Evolutionary conservation across 2,329 filamentous ascomycete genomes (phyloP).

Genomic region (Epichloe coenophiala): DNA sequence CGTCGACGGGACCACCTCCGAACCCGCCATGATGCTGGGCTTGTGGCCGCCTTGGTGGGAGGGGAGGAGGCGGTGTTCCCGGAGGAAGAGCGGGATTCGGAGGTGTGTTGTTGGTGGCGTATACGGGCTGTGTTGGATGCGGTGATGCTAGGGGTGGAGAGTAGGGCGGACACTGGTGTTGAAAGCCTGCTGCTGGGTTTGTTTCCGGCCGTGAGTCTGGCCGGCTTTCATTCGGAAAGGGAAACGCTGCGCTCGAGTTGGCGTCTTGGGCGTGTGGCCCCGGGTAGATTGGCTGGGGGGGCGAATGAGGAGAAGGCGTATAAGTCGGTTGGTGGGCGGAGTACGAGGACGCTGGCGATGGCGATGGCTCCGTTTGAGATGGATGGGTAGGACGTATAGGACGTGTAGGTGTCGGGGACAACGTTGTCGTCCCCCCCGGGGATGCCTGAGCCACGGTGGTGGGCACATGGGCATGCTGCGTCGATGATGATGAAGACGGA

Average conservation of each 20-base stretch:
- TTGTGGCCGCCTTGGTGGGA: slow-evolving; percentile 16
- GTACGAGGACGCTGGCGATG: slow-evolving; percentile 1
- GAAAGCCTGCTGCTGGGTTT: not conserved
- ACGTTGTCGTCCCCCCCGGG: too few relatives aligned
- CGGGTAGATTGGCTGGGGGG: slow-evolving; percentile 4
- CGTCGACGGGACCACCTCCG: slow-evolving; percentile 11
- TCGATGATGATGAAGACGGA: too few relatives aligned
- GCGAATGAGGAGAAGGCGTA: slow-evolving; percentile 3
- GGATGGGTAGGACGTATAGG: not conserved
- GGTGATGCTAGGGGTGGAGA: slow-evolving; percentile 2
- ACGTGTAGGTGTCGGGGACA: too few relatives aligned
- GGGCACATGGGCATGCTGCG: too few relatives aligned
- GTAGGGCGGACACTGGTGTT: not conserved
- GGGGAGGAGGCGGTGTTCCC: slow-evolving; percentile 11
- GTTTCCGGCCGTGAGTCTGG: not conserved
- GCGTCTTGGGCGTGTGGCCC: slow-evolving; percentile 6
- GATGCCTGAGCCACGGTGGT: too few relatives aligned
- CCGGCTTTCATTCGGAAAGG: not conserved
- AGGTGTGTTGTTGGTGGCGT: not conserved
- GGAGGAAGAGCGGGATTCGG: not conserved
- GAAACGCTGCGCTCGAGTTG: not conserved
- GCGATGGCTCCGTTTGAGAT: not conserved
- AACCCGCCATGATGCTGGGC: slow-evolving; percentile 7
- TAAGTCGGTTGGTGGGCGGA: slow-evolving; percentile 6
- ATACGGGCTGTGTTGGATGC: slow-evolving; percentile 7